phyloP scores from a whole-genome alignment of 192 early-diverging fungal genomes.

The Coemansia sp. region DNA sequence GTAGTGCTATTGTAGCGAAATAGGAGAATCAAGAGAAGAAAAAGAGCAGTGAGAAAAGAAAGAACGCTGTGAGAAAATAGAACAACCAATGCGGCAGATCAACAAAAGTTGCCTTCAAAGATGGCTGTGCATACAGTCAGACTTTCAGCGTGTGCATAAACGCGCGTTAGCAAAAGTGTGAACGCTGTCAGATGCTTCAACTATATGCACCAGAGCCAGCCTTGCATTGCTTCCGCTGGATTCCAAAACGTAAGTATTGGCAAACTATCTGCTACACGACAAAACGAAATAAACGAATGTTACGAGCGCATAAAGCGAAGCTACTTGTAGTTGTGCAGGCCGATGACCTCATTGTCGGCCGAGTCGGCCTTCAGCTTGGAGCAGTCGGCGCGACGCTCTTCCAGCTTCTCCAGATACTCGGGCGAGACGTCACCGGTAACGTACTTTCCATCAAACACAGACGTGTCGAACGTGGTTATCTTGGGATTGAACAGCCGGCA shows the following conservation, averaged over 20 bases:
- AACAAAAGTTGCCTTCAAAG: background rate
- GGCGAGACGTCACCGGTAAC: conserved; percentile 76
- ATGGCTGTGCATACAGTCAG: background rate
- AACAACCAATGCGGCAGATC: background rate
- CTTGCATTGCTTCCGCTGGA: background rate
- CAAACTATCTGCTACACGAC: background rate
- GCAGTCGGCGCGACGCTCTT: conserved; percentile 44
- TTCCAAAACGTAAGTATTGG: background rate
- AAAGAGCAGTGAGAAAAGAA: background rate
- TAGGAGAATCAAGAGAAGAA: background rate
- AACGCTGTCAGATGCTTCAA: background rate
- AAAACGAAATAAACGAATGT: too few relatives aligned
- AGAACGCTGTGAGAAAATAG: background rate
- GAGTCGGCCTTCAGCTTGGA: conserved; percentile 35
- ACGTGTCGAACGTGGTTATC: conserved; percentile 87
- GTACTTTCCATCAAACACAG: conserved; percentile 95
- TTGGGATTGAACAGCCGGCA: conserved; percentile 81
- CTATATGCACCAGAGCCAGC: background rate
- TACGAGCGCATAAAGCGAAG: background rate
- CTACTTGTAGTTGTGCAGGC: conserved; percentile 55
- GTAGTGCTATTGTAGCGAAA: background rate
- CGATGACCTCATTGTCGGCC: conserved; percentile 43
- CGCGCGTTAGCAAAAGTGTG: background rate
- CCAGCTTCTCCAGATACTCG: conserved; percentile 65
- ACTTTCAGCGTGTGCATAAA: background rate